Conservation (phyloP, 2,329 filamentous ascomycete genomes). For the Didymella lethalis region DNA sequence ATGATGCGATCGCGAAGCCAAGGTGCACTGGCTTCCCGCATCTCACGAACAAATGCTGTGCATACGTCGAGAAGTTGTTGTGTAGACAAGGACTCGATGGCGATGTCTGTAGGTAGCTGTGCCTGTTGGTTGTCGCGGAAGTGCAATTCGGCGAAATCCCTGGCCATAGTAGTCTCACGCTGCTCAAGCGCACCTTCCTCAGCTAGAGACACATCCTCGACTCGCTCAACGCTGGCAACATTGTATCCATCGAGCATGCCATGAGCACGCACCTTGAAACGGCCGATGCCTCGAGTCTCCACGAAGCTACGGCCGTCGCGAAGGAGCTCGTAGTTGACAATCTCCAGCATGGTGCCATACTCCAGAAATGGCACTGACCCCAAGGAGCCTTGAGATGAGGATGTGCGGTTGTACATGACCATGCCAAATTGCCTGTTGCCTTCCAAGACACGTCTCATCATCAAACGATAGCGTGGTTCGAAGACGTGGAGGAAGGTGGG, state of each 20-base stretch:
- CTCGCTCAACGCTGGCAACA: constrained; percentile 75
- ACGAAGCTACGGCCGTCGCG: constrained; percentile 83
- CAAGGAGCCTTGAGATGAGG: constrained; percentile 61
- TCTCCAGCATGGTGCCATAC: constrained; percentile 79
- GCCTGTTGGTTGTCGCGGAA: constrained; percentile 46
- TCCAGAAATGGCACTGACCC: constrained; percentile 68
- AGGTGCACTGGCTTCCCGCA: constrained; percentile 71
- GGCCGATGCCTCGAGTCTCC: constrained; percentile 77
- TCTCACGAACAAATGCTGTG: constrained; percentile 72
- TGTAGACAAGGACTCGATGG: constrained; percentile 70
- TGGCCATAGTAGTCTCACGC: constrained; percentile 64
- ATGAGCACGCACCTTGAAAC: constrained; percentile 75
- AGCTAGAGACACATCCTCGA: constrained; percentile 82
- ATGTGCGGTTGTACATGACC: constrained; percentile 72
- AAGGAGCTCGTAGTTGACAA: constrained; percentile 76
- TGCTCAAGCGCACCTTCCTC: constrained; percentile 82
- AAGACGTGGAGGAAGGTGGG: constrained; percentile 89
- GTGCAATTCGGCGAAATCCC: constrained; percentile 44
- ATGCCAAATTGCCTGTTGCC: constrained; percentile 83
- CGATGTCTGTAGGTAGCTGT: constrained; percentile 36
- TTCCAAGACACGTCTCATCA: constrained; percentile 81
- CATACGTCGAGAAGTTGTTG: constrained; percentile 71
- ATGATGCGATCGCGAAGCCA: constrained; percentile 80
- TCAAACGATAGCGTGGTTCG: constrained; percentile 88
- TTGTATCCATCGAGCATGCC: constrained; percentile 77